Evolutionary conservation across 1,284 basidiomycete genomes (phyloP), one percentile per base, ranked within the genome.

Genomic region (Prillingera fragicola): DNA sequence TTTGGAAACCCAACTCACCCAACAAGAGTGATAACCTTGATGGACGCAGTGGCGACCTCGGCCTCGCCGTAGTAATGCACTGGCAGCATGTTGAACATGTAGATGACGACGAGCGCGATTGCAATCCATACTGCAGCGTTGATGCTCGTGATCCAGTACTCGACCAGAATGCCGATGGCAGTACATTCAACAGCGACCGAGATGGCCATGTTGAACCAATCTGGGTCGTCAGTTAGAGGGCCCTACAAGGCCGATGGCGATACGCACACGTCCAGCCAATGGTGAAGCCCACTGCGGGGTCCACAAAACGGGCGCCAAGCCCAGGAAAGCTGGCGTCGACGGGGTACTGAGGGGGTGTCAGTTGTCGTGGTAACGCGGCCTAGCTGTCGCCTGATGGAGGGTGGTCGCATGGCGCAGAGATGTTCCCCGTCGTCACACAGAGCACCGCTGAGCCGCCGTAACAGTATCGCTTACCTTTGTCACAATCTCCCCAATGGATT

Each of bases 141-240:
- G 55, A 83, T 73, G 15, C 67, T 62, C 6, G 65, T 56, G 65
- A 60, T 59, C 85, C 85, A 88, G 60, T 79, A 84, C 33, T 81
- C 76, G 57, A 89, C 81, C 14, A 90, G 72, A 14, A 88, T 78
- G 2, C 85, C 77, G 1, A 83, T 78, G 19, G 86, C 86, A 43
- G 80, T 80, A 12, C 89, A 70, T 60, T 89, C 86, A 5, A 84
- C 83, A 3, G 87, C 85, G n/a, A 88, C 74, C 44, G 85, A 67
- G 50, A 74, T 73, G 29, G 67, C 57, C 68, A 82, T 85, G 59
- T 81, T 83, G 64, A 83, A 83, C 80, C 81, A 83, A 62, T 86
- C 40, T 31, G 29, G 13, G n/a, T 14, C n/a, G n/a, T n/a, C n/a
- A n/a, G n/a, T 29, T 17, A 31, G 29, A 6, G 29, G 7, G 29